Base-by-base conservation (phyloP, 768 basidiomycete species). In the Multifurca ochricompacta region DNA sequence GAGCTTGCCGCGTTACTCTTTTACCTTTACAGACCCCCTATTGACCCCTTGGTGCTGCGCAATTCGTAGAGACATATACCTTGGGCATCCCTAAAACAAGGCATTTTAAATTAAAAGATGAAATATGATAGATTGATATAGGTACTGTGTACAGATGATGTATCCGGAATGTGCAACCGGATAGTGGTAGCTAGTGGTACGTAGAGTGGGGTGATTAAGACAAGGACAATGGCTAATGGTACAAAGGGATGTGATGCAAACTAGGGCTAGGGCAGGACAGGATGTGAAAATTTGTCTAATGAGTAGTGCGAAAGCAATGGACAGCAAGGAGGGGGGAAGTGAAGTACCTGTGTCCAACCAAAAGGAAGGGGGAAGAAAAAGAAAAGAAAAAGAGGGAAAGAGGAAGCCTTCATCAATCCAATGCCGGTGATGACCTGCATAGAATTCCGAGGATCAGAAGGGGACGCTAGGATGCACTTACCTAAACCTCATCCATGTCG, bases 401-500 rank as follows among this genome's bases (percentile, higher is more conserved):
- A n/a, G 1, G 6, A n/a, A 11, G n/a, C 23, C 32, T 14, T 44
- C 28, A 34, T 44, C 32, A 30, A 32, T 27, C n/a, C n/a, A 16
- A 42, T 19, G n/a, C 6, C 9, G 28, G 21, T 19, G 43, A 42
- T 30, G 39, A 34, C 32, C 37, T 51, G 45, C 27, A n/a, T 25
- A 30, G 25, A 23, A 25, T 19, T 28, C 49, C 57, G 25, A 48
- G 35, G 34, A 48, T n/a, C 42, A 36, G 7, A 18, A 45, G 32
- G 32, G 14, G 9, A 5, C 43, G 9, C 43, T 34, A 41, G 30
- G 27, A 30, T 36, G 16, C 42, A 43, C 57, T 30, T 36, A 60
- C 57, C 59, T 59, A 6, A 39, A 23, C 13, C 21, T 49, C 40
- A 49, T 41, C 58, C 54, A 50, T 51, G 8, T 42, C 47, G 2